Evolutionary conservation across 2,329 filamentous ascomycete genomes (phyloP), one percentile per base, ranked within the genome.

Genomic region (Blastomyces emzantsi): DNA sequence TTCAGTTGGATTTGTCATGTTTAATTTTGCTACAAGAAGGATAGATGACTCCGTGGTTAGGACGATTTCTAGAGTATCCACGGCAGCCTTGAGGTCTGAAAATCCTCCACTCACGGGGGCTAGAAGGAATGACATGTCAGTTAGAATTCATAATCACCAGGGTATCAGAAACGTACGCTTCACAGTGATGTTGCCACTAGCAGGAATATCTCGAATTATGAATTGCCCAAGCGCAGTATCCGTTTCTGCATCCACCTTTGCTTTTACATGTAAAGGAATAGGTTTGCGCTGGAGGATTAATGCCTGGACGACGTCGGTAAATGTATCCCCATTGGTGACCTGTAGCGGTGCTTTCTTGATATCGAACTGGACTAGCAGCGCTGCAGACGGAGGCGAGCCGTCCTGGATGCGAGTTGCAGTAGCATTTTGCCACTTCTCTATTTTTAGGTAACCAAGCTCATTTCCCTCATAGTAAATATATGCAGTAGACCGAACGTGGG

Each of bases 1-100:
- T 3, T 87, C 83, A 0, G 92, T 96, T 1, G 93, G 92, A 71
- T 99, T 99, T 3, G 90, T 95, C 65, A 96, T 82, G 72, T 94
- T 96, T 70, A 96, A 82, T 49, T 80, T 77, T 17, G 90, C 89
- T 70, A 86, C 81, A 45, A 97, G 77, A 25, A 83, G 85, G 57
- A 97, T 80, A 3, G 89, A 89, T 2, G 85, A 85, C 45, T 83
- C 78, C 1, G 88, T 87, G 0, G 92, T 95, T 63, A 89, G 85
- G 51, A 89, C 72, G 63, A 97, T 85, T 67, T 83, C 82, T 45
- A 97, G 77, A 65, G 88, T 85, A 63, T 86, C 85, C 64, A 96
- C 79, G 69, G 86, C 83, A 19, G 90, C 90, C 49, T 78, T 76
- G 45, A 86, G 65, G 74, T 79, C 66, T 82, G 77, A 73, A 65